Evolutionary conservation across 768 basidiomycete species (phyloP), one percentile per base, ranked within the genome.

Genomic region (Rhodotorula kratochvilovae): DNA sequence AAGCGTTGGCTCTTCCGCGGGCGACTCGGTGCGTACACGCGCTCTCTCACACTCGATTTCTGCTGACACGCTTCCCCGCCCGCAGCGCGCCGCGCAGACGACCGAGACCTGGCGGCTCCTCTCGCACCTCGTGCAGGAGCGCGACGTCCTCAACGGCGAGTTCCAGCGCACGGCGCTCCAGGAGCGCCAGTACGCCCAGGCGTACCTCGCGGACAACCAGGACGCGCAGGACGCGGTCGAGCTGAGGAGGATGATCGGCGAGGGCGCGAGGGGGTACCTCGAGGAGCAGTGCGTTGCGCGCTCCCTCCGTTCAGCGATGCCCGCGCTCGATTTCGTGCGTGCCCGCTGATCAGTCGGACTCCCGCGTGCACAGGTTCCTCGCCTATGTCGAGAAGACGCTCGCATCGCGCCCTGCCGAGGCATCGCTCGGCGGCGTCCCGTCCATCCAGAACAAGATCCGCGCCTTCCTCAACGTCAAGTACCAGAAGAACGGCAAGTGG

Each of bases 371-470:
- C 67, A 81, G 80, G 67, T 82, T 82, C 68, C 77, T 81, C 62
- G 67, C 75, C 39, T 78, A 81, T 69, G 77, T 99, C 62, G 91
- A 94, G 68, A 86, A 88, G 54, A 89, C 89, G 0, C 84, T 99
- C 25, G 89, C 90, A 65, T 85, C 89, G 3, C 83, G 90, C 19
- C 91, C 92, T 0, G 84, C 86, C 63, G 90, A 96, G 75, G 95
- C 95, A 1, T 84, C 85, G 51, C 84, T 99, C 10, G 95, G 95
- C 25, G 95, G 95, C 35, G 89, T 93, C 67, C 95, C 95, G 0
- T 91, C 90, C 68, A 84, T 93, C 21, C 84, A 87, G 42, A 96
- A 97, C 83, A 92, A 90, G 79, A 87, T 97, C 54, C 84, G 93
- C 17, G 92, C 92, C 0, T 98, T 91, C 79, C 82, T 94, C 42